Percentiles rank a stretch among this genome's conserved stretches.
Conservation (phyloP, 78 protist genomes). For the Dictyostelium citrinum region DNA sequence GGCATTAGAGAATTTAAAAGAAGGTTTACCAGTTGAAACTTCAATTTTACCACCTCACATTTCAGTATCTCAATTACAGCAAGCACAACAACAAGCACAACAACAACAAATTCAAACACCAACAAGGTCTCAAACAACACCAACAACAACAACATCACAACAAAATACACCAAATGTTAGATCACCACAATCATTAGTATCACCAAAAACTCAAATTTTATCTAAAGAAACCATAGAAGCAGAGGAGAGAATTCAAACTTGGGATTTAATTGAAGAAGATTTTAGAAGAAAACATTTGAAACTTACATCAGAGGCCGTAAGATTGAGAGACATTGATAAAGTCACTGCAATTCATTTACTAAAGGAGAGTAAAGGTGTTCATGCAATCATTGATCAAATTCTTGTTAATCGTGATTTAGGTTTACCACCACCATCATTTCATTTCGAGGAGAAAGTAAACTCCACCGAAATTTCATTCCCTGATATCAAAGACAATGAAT, state of each 20-base stretch:
- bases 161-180: background rate
- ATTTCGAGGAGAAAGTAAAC: conserved; percentile 8
- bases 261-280: conserved; percentile 66
- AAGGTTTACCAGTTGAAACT: conserved; percentile 36
- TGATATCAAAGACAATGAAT: conserved; percentile 34
- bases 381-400: conserved; percentile 50
- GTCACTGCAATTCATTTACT: background rate
- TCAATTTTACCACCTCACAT: conserved; percentile 44
- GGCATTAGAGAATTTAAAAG: conserved; percentile 14
- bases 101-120: conserved; percentile 4
- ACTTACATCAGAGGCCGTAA: conserved; percentile 41
- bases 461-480: background rate
- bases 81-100: background rate
- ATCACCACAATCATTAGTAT: background rate
- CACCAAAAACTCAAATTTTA: conserved; percentile 11
- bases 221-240: conserved; percentile 36
- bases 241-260: conserved; percentile 42
- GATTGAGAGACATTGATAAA: conserved; percentile 34
- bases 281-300: conserved; percentile 13
- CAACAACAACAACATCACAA: background rate
- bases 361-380: conserved; percentile 37
- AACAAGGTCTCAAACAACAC: background rate
- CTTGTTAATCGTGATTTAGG: background rate
- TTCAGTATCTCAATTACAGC: background rate
- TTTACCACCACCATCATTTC: conserved; percentile 47